Conservation (phyloP, 2,329 filamentous ascomycete species). For the Claviceps citrina region DNA sequence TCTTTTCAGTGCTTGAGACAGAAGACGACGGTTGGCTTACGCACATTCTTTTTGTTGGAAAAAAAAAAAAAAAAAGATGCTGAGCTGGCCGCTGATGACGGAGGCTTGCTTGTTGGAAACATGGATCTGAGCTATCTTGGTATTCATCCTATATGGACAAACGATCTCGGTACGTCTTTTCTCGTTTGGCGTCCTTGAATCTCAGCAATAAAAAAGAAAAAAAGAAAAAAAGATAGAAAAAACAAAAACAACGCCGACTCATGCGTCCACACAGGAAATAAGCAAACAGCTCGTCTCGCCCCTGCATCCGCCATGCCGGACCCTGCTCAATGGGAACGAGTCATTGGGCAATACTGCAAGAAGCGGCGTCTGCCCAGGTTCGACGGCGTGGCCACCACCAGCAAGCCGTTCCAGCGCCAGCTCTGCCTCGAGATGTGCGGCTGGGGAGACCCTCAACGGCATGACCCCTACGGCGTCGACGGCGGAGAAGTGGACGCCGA, state of each 20-base stretch:
- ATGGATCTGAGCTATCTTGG: conserved; percentile 66
- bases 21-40: neutral
- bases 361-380: conserved; percentile 47
- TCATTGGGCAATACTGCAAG: conserved; percentile 48
- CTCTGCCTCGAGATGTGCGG: conserved; percentile 61
- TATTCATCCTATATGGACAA: conserved; percentile 56
- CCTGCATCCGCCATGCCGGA: conserved; percentile 32
- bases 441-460: conserved; percentile 45
- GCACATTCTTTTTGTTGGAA: neutral
- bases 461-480: conserved; percentile 29
- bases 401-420: conserved; percentile 54
- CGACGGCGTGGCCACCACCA: conserved; percentile 47
- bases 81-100: conserved; percentile 46
- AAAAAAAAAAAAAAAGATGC: conserved; percentile 28
- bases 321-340: conserved; percentile 40
- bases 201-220: no score
- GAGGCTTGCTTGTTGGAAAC: conserved; percentile 53
- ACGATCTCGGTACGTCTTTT: conserved; percentile 42
- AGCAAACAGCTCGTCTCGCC: conserved; percentile 31
- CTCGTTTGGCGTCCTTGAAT: neutral
- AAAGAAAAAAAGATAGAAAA: no score
- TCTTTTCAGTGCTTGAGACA: no score
- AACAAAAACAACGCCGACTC: conserved; percentile 4
- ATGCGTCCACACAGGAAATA: conserved; percentile 25
- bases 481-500: conserved; percentile 27